A percentile compares a stretch with the other conserved stretches of the same genome.
phyloP scores from a whole-genome alignment of 2,329 filamentous ascomycete genomes.

The Blumeria hordei region DNA sequence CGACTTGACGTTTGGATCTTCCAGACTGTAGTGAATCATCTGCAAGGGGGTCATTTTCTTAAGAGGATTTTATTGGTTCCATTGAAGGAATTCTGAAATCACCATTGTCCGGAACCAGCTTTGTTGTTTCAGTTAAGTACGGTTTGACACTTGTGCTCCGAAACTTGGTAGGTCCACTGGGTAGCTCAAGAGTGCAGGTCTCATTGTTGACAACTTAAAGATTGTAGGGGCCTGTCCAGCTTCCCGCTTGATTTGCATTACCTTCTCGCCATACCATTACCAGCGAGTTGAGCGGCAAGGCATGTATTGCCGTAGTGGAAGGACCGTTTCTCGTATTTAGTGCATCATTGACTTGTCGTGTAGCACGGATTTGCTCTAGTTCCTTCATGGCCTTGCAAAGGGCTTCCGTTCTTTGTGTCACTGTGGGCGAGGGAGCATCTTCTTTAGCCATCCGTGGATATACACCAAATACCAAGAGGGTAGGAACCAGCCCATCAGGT shows the following conservation, averaged over 20 bases:
- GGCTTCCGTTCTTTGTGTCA: neutral
- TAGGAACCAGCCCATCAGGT: slow-evolving; percentile 3
- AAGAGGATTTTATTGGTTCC: no score
- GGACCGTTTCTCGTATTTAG: neutral
- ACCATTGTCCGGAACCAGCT: no score
- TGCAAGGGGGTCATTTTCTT: no score
- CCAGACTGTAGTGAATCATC: neutral
- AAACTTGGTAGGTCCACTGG: neutral
- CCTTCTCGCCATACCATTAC: slow-evolving; percentile 3
- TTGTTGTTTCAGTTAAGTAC: neutral
- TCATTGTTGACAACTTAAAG: slow-evolving; percentile 1
- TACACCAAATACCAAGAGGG: slow-evolving; percentile 2
- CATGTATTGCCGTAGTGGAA: neutral
- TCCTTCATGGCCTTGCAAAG: neutral
- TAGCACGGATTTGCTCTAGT: neutral
- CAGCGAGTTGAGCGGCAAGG: slow-evolving; percentile 1
- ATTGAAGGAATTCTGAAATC: no score
- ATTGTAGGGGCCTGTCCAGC: neutral
- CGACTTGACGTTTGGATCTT: neutral
- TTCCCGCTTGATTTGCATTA: neutral
- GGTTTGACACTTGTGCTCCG: neutral
- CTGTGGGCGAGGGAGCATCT: neutral
- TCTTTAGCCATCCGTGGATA: slow-evolving; percentile 1
- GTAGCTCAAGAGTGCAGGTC: slow-evolving; percentile 1
- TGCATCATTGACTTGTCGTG: slow-evolving; percentile 1